Percentiles rank a stretch among this genome's conserved stretches.
phyloP scores from a whole-genome alignment of 108 stramenopile genomes.

The Nitzschia palea region DNA sequence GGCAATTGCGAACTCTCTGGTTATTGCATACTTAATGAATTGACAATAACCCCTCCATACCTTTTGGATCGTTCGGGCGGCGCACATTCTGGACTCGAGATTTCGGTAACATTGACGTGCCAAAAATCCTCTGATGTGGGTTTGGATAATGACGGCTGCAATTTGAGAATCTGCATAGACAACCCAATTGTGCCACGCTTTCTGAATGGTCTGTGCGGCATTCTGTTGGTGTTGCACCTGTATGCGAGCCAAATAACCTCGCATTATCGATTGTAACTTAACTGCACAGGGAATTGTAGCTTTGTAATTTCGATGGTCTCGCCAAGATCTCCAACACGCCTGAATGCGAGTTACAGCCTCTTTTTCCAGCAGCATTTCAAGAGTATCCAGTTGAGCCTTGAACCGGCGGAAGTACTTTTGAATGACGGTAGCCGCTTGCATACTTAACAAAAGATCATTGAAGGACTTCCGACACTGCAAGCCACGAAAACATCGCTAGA shows the following conservation, averaged over 20 bases:
- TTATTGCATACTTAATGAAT: slow-evolving; percentile 10
- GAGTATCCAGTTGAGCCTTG: slow-evolving; percentile 8
- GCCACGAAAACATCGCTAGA: slow-evolving; percentile 16
- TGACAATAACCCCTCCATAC: slow-evolving; percentile 29
- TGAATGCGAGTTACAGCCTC: slow-evolving; percentile 41
- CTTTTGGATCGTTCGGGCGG: slow-evolving; percentile 48
- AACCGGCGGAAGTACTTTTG: slow-evolving; percentile 12
- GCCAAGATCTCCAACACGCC: slow-evolving; percentile 30
- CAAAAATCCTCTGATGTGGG: slow-evolving; percentile 13
- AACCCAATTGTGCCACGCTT: slow-evolving; percentile 37
- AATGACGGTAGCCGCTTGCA: slow-evolving; percentile 18
- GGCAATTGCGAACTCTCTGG: slow-evolving; percentile 7
- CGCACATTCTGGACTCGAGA: slow-evolving; percentile 4
- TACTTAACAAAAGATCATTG: not conserved
- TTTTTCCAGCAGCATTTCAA: not conserved
- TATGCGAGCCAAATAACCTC: slow-evolving; percentile 25
- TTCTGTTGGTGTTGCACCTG: not conserved
- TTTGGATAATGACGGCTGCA: slow-evolving; percentile 34
- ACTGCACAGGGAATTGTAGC: not conserved
- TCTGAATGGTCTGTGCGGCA: slow-evolving; percentile 31
- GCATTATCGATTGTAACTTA: slow-evolving; percentile 29
- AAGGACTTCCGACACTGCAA: not conserved
- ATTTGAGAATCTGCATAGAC: slow-evolving; percentile 7
- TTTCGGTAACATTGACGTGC: not conserved
- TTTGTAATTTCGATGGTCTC: slow-evolving; percentile 8